Evolutionary conservation across 441 rosid genomes (phyloP), one percentile per base, ranked within the genome.

Genomic region (Dalechampia spathulata): DNA sequence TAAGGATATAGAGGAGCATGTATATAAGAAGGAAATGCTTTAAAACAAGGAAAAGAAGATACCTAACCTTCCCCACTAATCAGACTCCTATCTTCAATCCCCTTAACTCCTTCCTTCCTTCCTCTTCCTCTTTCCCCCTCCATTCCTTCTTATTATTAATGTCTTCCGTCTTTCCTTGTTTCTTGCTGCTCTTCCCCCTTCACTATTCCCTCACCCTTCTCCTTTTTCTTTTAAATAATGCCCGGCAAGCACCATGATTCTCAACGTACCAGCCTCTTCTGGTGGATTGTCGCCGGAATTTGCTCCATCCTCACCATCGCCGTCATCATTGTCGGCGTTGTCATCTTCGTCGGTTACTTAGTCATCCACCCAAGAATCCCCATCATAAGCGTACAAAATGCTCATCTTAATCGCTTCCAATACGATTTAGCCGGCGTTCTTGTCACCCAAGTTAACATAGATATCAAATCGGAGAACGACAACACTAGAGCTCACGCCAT

Each of bases 281-380:
- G 83, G 49, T 93, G 97, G 97, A 62, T 69, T 59, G 83, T 66
- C 1, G 96, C 92, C 45, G 46, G 82, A 32, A 44, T 89, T 32
- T 93, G 97, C 75, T 68, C 88, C 12, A 3, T 87, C 62, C 38
- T 93, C 4, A 49, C 83, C 19, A 1, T 85, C 12, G 87, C 67
- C 1, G 84, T 87, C 1, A 87, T 93, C 58, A 5, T 82, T 34
- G 71, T 63, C 5, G 93, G 96, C 25, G 71, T 90, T 30, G 74
- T 61, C 2, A 49, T 80, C 21, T 80, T 87, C 65, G 69, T 75
- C 11, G 92, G 87, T 6, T 93, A 93, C 74, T 1, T 79, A 22
- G 64, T 89, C 3, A 74, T 89, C 38, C 97, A 85, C 49, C 97
- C 99, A 0, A 67, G 95, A 26, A 68, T 87, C n/a, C 97, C 99